phyloP scores from a whole-genome alignment of 305 asterid species.

The Withania somnifera region DNA sequence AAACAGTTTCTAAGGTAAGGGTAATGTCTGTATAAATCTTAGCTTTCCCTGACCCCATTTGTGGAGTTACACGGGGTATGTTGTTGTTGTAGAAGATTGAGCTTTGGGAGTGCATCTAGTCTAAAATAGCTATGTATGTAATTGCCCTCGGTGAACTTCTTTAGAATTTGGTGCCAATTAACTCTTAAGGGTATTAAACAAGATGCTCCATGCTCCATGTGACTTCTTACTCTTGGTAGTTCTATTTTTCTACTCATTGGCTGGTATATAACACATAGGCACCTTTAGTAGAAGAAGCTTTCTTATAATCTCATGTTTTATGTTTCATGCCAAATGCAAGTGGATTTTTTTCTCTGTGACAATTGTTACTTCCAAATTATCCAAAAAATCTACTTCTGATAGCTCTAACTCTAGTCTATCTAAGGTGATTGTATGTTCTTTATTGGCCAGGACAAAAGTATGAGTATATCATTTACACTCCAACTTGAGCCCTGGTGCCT shows the following conservation, averaged over 20 bases:
- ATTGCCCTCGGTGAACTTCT: not conserved
- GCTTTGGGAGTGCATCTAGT: not conserved
- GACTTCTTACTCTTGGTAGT: not conserved
- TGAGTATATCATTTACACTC: not conserved
- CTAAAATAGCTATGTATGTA: not conserved
- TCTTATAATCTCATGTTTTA: not conserved
- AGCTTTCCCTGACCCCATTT: too few relatives aligned
- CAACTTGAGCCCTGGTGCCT: not conserved
- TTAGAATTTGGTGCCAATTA: not conserved
- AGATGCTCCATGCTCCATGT: not conserved
- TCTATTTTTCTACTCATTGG: not conserved
- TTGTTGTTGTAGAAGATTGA: not conserved
- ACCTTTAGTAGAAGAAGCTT: not conserved
- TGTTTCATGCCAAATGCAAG: not conserved
- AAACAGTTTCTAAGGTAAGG: too few relatives aligned
- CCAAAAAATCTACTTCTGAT: not conserved
- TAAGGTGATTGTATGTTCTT: not conserved
- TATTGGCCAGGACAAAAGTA: not conserved
- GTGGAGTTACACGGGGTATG: too few relatives aligned
- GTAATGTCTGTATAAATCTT: too few relatives aligned
- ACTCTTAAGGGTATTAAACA: not conserved
- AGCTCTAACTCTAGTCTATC: not conserved
- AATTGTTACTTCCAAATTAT: not conserved
- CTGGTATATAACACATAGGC: not conserved
- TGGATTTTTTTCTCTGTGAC: not conserved